Base-by-base conservation (phyloP, 116 monocot genomes). In the Iris pallida region DNA sequence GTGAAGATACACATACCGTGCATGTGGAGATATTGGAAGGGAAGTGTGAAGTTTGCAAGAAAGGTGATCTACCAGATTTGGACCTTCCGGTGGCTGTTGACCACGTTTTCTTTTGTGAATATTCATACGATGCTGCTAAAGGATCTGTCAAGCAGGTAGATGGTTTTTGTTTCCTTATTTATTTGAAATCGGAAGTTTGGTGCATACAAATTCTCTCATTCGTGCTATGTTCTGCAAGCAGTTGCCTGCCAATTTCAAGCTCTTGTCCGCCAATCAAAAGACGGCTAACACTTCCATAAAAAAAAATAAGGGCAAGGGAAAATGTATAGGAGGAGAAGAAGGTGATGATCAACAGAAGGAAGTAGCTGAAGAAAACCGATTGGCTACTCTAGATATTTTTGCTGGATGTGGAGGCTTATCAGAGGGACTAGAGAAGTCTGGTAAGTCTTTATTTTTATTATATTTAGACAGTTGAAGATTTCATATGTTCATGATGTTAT, bases 31-130 rank as follows among this genome's bases (percentile, higher is more conserved):
- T 68, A 70, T 69, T 94, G 63, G 81, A 81, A 71, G 94, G 94
- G 7, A 94, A 85, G 69, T 94, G 94, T 66, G 78, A 75, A 63
- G 72, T 94, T 20, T 59, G 71, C 43, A 85, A 74, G 79, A 90
- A 78, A 68, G 68, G 12, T 53, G 77, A 85, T 47, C 65, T 90
- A n/a, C 78, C 76, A 47, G 80, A 42, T 68, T 75, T 80, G 59
- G 81, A 85, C 20, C 64, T 88, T 63, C 87, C 90, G 66, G 57
- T 81, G 19, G 51, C 85, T 71, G 16, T 74, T 52, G 88, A 91
- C 46, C 91, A 95, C 69, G 60, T 76, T 56, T 95, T 95, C 73
- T 86, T 86, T 73, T 95, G 91, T 72, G 86, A 88, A 67, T 81
- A 73, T 75, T 82, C 65, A 13, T 91, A 88, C 70, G 82, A 88